Percentiles rank a stretch among this genome's conserved stretches.
Evolutionary conservation across 1,139 yeast species (phyloP).

Genomic region (Candida buenavistaensis): DNA sequence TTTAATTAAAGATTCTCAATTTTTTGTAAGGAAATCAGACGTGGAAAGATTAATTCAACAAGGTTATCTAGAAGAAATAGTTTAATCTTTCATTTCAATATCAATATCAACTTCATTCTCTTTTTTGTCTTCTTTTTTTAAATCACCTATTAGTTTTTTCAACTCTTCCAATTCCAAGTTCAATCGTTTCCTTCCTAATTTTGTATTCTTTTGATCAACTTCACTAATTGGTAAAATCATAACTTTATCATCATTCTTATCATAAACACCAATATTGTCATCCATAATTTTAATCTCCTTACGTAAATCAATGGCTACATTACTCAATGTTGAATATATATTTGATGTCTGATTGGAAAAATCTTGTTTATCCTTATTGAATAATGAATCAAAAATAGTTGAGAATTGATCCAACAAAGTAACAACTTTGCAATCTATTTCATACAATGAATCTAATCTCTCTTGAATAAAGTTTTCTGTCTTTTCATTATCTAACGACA

Average conservation of each 20-base stretch:
- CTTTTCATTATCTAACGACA: constrained; percentile 15
- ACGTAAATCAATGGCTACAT: constrained; percentile 49
- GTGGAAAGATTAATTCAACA: constrained; percentile 93
- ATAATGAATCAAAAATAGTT: constrained; percentile 41
- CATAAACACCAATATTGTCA: constrained; percentile 52
- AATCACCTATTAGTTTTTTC: constrained; percentile 20
- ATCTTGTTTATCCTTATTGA: constrained; percentile 24
- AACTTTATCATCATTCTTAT: constrained; percentile 44
- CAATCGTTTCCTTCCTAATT: constrained; percentile 52
- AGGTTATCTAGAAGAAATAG: constrained; percentile 78
- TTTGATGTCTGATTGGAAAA: constrained; percentile 31
- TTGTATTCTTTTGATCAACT: constrained; percentile 63
- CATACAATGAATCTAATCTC: constrained; percentile 44
- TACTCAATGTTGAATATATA: constrained; percentile 36
- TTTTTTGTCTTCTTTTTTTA: constrained; percentile 12
- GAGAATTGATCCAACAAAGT: constrained; percentile 42
- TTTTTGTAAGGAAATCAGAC: constrained; percentile 89
- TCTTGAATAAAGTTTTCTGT: constrained; percentile 40
- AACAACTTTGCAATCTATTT: constrained; percentile 46
- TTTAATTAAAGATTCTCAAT: constrained; percentile 91
- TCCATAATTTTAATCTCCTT: constrained; percentile 60
- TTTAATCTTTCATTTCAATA: constrained; percentile 30
- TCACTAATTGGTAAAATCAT: constrained; percentile 59
- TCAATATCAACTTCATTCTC: constrained; percentile 8
- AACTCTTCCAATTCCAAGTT: constrained; percentile 34